Evolutionary conservation across 345 rosid species (phyloP).

Genomic region (Eucalyptus grandis): DNA sequence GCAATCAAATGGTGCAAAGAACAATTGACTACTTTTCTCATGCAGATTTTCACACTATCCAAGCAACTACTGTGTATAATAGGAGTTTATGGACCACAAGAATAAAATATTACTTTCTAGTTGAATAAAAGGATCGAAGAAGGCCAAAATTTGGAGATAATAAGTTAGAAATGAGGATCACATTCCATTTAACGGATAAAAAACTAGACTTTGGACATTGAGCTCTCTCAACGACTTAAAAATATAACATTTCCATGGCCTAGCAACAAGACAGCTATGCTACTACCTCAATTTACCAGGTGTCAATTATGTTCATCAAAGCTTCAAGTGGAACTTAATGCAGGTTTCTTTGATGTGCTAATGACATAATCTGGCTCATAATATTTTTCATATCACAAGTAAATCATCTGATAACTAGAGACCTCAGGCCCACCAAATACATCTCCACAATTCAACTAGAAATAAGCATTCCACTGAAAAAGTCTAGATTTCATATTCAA

Average conservation of each 20-base stretch:
- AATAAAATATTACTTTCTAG: not conserved
- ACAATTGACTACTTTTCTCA: not conserved
- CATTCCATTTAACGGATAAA: not conserved
- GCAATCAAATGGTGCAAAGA: not conserved
- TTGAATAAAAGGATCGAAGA: not conserved
- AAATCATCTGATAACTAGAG: not conserved
- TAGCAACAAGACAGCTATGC: not conserved
- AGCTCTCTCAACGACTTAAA: not conserved
- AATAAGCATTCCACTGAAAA: not conserved
- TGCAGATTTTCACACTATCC: not conserved
- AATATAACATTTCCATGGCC: not conserved
- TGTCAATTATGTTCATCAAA: not conserved
- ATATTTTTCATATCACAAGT: not conserved
- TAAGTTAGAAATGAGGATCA: not conserved
- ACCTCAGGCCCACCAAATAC: not conserved
- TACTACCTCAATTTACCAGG: not conserved
- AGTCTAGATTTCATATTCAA: not conserved
- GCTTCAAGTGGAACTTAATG: not conserved
- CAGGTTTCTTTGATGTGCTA: not conserved
- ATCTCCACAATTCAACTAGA: not conserved
- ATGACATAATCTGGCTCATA: not conserved
- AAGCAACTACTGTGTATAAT: not conserved
- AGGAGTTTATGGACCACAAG: not conserved
- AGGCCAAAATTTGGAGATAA: not conserved
- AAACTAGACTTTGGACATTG: not conserved